A percentile compares a stretch with the other conserved stretches of the same genome.
Conservation (phyloP, 2,329 filamentous ascomycete species). For the Curvularia hawaiiensis region DNA sequence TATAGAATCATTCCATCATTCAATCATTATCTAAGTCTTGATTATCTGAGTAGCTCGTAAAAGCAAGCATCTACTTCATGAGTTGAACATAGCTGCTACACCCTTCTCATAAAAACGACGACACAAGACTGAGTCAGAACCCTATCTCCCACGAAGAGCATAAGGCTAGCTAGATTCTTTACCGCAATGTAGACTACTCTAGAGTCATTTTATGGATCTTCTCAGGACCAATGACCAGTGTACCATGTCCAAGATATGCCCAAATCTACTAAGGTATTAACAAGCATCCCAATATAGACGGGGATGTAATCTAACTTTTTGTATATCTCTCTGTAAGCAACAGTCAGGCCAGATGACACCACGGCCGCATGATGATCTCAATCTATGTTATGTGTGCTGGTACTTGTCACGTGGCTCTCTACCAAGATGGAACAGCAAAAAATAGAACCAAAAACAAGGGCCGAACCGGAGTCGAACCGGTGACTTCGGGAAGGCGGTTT, state of each 20-base stretch:
- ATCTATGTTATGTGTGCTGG: not conserved
- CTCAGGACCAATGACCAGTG: not conserved
- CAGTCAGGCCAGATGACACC: not conserved
- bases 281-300: not conserved
- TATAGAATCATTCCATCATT: no score
- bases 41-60: no score
- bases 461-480: constrained; percentile 19
- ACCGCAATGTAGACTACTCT: no score
- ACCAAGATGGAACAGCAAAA: not conserved
- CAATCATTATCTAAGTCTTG: no score
- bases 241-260: not conserved
- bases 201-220: not conserved
- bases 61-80: no score
- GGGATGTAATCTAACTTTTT: not conserved
- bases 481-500: constrained; percentile 12
- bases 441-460: constrained; percentile 8
- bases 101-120: no score
- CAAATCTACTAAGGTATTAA: no score
- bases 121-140: no score
- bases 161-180: no score
- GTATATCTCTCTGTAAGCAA: no score
- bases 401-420: not conserved
- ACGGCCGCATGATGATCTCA: not conserved
- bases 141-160: no score
- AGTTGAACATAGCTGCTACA: no score